Percentiles rank a stretch among this genome's conserved stretches.
Conservation (phyloP, 2,329 filamentous ascomycete species). For the Aspergillus oerlinghausenensis region DNA sequence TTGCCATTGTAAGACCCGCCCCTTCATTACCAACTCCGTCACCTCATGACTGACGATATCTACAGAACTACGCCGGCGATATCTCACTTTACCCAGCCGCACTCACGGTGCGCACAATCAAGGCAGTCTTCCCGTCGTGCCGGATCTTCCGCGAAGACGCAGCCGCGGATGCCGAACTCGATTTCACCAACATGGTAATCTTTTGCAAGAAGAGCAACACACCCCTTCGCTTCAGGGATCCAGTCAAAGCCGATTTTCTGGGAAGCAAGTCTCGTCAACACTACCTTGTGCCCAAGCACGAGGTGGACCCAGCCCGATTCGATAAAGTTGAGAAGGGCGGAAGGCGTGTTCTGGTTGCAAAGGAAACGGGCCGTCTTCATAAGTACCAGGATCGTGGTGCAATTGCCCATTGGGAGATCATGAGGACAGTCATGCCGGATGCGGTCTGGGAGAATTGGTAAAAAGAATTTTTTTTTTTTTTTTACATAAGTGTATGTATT, state of each 20-base stretch:
- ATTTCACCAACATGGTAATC: slow-evolving; percentile 95
- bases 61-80: slow-evolving; percentile 90
- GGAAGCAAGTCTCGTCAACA: slow-evolving; percentile 64
- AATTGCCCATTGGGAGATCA: slow-evolving; percentile 82
- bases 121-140: slow-evolving; percentile 78
- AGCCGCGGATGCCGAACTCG: slow-evolving; percentile 50
- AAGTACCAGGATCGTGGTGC: slow-evolving; percentile 73
- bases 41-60: slow-evolving; percentile 8
- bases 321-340: slow-evolving; percentile 42
- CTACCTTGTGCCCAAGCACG: slow-evolving; percentile 68
- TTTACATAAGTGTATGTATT: not conserved
- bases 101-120: slow-evolving; percentile 78
- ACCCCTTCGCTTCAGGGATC: slow-evolving; percentile 62
- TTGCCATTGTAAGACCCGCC: slow-evolving; percentile 69
- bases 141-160: slow-evolving; percentile 81
- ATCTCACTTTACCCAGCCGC: slow-evolving; percentile 69
- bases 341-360: slow-evolving; percentile 36
- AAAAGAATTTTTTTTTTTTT: not conserved
- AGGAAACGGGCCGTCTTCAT: slow-evolving; percentile 60
- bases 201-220: slow-evolving; percentile 71
- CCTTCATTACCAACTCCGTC: not conserved
- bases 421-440: slow-evolving; percentile 75
- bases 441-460: slow-evolving; percentile 85
- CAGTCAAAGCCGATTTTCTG: slow-evolving; percentile 63
- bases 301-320: slow-evolving; percentile 52